Percentiles rank a stretch among this genome's conserved stretches.
These are phyloP conservation scores for Chlamydomonas schloesseri DNA, from an alignment of 139 green algal genomes.

Conservation along the genomic window DNA sequence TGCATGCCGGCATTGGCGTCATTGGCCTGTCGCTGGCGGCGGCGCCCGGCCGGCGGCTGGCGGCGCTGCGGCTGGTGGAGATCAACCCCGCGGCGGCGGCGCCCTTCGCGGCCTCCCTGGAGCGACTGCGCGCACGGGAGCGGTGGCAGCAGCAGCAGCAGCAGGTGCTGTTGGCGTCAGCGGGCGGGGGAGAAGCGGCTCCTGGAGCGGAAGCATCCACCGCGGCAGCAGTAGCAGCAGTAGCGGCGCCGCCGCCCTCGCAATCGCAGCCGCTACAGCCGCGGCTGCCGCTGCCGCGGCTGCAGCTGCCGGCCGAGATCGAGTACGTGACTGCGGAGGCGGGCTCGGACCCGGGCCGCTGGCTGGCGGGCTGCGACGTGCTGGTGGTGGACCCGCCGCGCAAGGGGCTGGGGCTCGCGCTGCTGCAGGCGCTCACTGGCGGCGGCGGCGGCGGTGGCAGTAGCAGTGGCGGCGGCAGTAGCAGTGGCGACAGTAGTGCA, in stretches of 20 bases:
- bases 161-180: background rate
- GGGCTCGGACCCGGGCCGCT: constrained; percentile 49
- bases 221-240: too few species aligned
- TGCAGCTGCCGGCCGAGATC: constrained; percentile 3
- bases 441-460: background rate
- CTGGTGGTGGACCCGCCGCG: constrained; percentile 84
- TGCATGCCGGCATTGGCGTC: constrained; percentile 84
- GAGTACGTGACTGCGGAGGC: constrained; percentile 66
- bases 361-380: constrained; percentile 67
- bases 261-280: too few species aligned
- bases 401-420: constrained; percentile 54
- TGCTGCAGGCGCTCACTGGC: constrained; percentile 29
- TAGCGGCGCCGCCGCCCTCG: too few species aligned
- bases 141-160: background rate
- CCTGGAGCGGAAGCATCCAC: background rate
- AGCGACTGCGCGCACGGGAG: background rate
- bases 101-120: constrained; percentile 56
- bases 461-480: background rate
- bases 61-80: constrained; percentile 66
- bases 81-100: constrained; percentile 65
- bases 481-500: background rate
- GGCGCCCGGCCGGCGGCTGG: background rate
- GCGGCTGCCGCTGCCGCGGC: background rate
- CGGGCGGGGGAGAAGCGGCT: too few species aligned
- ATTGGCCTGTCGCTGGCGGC: constrained; percentile 80